Conservation (phyloP, 805 yeast genomes). For the Candida wancherniae region DNA sequence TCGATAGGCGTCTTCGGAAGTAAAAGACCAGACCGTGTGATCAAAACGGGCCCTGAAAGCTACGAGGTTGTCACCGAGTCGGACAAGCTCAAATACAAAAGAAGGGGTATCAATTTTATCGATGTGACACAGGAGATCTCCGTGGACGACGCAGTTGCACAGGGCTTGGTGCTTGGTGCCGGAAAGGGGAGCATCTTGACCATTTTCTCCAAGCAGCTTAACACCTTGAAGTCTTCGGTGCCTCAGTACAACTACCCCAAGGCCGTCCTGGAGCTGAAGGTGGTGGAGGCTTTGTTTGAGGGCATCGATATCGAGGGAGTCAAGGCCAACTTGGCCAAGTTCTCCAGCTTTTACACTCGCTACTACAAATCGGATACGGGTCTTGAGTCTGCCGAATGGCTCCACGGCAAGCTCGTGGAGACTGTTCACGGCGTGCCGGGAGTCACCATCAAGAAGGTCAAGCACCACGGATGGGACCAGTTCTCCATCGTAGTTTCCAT, state of each 20-base stretch:
- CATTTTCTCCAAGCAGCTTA: conserved; percentile 25
- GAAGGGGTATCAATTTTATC: conserved; percentile 51
- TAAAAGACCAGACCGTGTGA: conserved; percentile 18
- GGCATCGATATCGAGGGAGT: conserved; percentile 45
- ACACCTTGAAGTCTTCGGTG: conserved; percentile 19
- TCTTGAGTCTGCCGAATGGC: conserved; percentile 65
- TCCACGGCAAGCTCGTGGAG: conserved; percentile 45
- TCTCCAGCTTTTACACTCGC: conserved; percentile 69
- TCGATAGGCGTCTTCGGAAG: conserved; percentile 1
- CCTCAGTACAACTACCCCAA: conserved; percentile 51
- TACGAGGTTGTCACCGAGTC: conserved; percentile 32
- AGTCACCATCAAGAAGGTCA: conserved; percentile 37
- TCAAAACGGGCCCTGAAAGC: conserved; percentile 33
- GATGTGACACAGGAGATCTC: conserved; percentile 56
- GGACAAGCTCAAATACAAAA: conserved; percentile 29
- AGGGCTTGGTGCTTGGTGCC: conserved; percentile 20
- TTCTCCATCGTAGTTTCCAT: conserved; percentile 67
- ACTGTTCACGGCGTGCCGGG: conserved; percentile 23
- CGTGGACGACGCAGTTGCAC: conserved; percentile 29
- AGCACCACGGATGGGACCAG: conserved; percentile 73
- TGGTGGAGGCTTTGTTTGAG: conserved; percentile 38
- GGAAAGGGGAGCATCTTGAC: conserved; percentile 15
- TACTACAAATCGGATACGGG: conserved; percentile 76
- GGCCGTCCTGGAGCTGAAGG: conserved; percentile 27
- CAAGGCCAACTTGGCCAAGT: conserved; percentile 50